A percentile compares a stretch with the other conserved stretches of the same genome.
Conservation (phyloP, 768 basidiomycete genomes). For the Rossbeevera mucosa region DNA sequence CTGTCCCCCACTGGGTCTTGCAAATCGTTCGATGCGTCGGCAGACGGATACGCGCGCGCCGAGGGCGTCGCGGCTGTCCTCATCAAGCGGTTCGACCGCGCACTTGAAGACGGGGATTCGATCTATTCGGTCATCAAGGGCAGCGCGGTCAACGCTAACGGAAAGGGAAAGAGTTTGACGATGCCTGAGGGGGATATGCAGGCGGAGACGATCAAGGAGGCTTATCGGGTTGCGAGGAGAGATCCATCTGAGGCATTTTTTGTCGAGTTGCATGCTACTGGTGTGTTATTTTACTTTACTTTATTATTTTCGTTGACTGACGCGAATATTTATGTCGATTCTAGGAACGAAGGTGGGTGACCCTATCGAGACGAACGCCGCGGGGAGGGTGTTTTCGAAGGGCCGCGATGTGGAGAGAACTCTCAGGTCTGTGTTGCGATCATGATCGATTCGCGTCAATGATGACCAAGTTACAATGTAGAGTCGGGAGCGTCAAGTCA, state of each 20-base stretch:
- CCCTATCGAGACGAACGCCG: slow-evolving; percentile 48
- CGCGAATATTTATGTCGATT: neutral
- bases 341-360: slow-evolving; percentile 42
- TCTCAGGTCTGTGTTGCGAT: slow-evolving; percentile 11
- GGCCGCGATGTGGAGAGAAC: slow-evolving; percentile 15
- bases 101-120: slow-evolving; percentile 27
- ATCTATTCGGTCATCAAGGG: slow-evolving; percentile 31
- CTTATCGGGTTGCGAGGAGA: slow-evolving; percentile 26
- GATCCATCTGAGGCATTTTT: slow-evolving; percentile 41
- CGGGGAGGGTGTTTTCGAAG: slow-evolving; percentile 34
- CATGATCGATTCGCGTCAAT: neutral
- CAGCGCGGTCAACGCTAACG: slow-evolving; percentile 32
- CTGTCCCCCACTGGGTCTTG: slow-evolving; percentile 34
- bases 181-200: slow-evolving; percentile 34
- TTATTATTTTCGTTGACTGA: neutral
- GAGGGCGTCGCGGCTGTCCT: slow-evolving; percentile 31
- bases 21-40: slow-evolving; percentile 30
- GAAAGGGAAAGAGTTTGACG: slow-evolving; percentile 32
- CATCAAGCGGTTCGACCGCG: slow-evolving; percentile 32
- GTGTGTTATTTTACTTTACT: too few relatives aligned
- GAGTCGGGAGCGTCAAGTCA: slow-evolving; percentile 25
- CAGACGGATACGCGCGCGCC: slow-evolving; percentile 29
- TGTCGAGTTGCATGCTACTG: slow-evolving; percentile 49
- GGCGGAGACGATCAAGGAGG: slow-evolving; percentile 31
- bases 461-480: neutral